These are phyloP conservation scores for Cenchrus purpureus DNA, from an alignment of 176 grass and related monocot genomes.

Conservation along the genomic window DNA sequence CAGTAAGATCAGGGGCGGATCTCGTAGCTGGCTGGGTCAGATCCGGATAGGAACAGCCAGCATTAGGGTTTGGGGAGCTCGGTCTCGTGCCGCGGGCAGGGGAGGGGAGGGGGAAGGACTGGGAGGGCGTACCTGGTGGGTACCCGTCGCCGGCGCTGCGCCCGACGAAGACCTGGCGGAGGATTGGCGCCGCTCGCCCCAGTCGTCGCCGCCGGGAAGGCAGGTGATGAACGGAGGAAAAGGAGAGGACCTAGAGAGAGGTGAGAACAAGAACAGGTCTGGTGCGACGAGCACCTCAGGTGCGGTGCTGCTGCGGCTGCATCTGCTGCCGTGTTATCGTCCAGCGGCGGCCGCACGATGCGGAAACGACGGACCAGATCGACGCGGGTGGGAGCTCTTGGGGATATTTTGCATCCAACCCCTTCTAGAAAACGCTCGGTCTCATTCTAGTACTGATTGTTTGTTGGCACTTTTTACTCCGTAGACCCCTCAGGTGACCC, in stretches of 20 bases:
- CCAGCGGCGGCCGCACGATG: neutral
- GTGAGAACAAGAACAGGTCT: neutral
- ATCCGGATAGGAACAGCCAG: neutral
- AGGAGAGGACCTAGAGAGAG: neutral
- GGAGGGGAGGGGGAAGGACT: neutral
- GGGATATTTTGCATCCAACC: neutral
- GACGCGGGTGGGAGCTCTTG: neutral
- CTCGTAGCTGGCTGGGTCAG: neutral
- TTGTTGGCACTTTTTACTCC: too few species aligned
- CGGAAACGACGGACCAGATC: neutral
- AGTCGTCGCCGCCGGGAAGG: neutral
- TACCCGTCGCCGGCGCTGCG: neutral
- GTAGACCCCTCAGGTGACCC: too few species aligned
- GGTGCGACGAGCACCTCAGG: neutral
- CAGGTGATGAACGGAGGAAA: neutral
- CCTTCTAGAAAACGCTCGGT: neutral
- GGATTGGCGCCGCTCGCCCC: neutral
- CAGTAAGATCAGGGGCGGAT: neutral
- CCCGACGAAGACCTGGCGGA: neutral
- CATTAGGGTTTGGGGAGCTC: slow-evolving; percentile 4
- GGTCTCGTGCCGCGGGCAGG: neutral
- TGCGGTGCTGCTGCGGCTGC: too few species aligned
- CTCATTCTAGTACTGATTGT: neutral
- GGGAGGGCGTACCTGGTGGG: neutral
- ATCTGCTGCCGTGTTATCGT: neutral